Conservation (phyloP, 257 asterid genomes). For the Solanum pinnatisectum region DNA sequence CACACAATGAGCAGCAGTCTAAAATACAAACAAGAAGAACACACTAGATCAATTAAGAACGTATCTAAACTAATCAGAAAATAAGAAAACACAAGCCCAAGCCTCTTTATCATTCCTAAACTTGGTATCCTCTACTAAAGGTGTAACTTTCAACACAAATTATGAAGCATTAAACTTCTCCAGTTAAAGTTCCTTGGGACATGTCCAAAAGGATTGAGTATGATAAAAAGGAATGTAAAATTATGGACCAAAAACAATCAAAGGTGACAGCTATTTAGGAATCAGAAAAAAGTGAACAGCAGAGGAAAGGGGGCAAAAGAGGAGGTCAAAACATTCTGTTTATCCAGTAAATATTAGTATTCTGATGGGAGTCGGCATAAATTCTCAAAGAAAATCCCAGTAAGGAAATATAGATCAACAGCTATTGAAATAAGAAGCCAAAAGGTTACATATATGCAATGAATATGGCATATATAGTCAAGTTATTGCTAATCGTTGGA, state of each 20-base stretch:
- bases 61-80: neutral
- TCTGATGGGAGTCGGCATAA: neutral
- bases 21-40: neutral
- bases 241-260: neutral
- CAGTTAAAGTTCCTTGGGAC: neutral
- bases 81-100: neutral
- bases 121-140: neutral
- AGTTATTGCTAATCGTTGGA: neutral
- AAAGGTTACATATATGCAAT: neutral
- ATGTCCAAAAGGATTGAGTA: neutral
- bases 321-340: neutral
- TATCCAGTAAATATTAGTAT: neutral
- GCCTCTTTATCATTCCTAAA: neutral
- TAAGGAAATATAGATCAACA: neutral
- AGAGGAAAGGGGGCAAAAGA: neutral
- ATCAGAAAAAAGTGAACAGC: neutral
- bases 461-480: neutral
- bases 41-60: neutral
- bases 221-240: neutral
- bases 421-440: neutral
- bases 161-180: neutral
- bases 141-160: neutral
- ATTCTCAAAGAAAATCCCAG: neutral
- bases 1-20: neutral
- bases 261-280: neutral